Base-by-base conservation (phyloP, 805 yeast species). In the Ogataea salicorniae region DNA sequence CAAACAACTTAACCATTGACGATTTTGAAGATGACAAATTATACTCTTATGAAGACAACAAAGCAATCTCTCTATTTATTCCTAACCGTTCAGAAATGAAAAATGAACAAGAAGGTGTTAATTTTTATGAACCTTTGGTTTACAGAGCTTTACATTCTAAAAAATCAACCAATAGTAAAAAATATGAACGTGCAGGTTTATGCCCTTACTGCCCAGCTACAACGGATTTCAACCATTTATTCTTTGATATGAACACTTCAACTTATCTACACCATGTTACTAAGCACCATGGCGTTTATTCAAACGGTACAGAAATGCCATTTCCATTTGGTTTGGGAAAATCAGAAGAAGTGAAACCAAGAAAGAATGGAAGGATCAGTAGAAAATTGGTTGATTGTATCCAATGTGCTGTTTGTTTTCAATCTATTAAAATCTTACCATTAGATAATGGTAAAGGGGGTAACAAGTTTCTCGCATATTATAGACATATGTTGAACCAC, bases 251-350 rank as follows among this genome's bases (percentile, higher is more conserved):
- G 48, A 54, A 54, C 40, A 59, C 57, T 18, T 57, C 63, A 5
- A 52, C 53, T 26, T 66, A 66, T 40, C 53, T 61, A n/a, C 67
- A 64, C 36, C 70, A 66, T 46, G 58, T 66, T 34, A 56, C 64
- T 6, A 61, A 58, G 39, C 58, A 59, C 17, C 70, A 66, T 41
- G 68, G 68, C 3, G 63, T 65, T 8, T 62, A 60, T 51, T 55
- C 62, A 5, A 56, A 57, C n/a, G 69, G 69, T 11, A 46, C 50
- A 39, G 59, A 54, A 38, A 53, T 66, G 61, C 60, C 64, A 8
- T 50, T 52, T 13, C 69, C 70, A 2, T 20, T 29, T 6, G 42
- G 46, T 4, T 48, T 58, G 17, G 62, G 63, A 15, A 48, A 51
- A 36, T 62, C 55, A 5, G 41, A 46, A 14, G 57, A 58, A 34